Base-by-base conservation (phyloP, 1,139 yeast genomes). In the Pichia sp. region DNA sequence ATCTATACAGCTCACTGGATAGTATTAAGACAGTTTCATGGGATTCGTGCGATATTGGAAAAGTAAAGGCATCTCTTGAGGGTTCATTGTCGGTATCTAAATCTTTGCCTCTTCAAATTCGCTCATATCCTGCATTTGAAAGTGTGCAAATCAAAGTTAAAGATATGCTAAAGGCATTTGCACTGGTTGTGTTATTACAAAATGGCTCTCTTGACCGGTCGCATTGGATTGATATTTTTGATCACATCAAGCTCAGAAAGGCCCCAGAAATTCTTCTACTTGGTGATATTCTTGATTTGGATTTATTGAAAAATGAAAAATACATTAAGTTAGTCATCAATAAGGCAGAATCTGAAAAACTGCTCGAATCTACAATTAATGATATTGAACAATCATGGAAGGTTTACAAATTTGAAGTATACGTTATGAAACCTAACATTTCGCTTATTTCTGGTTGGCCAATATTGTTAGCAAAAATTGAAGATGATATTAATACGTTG, bases 271-370 rank as follows among this genome's bases (percentile, higher is more conserved):
- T 40, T 39, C 54, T 61, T 20, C 50, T 58, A 2, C 57, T 61
- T 2, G 86, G 85, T 1, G 77, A 81, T 56, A 76, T 89, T 1
- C 76, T 91, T 79, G 73, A 71, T 39, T 62, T 89, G 46, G 70
- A 83, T 38, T 62, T 85, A 24, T 35, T 57, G 0, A 53, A 67
- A 1, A 77, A 87, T 63, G 78, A 76, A 39, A 57, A 59, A 2
- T 50, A 64, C 1, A 67, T 91, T 4, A 75, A 73, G 42, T 68
- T 75, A 0, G 65, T 85, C 1, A 58, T 88, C 4, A 70, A 72
- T 1, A 79, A 76, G 53, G 97, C 98, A 0, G 79, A 78, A 51
- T 85, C 88, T 20, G 98, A 93, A 59, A 71, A 76, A 50, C 72
- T 79, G 0, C 68, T 93, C 8, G 89, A 85, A 52, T 79, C 75